phyloP scores from a whole-genome alignment of 345 rosid genomes.

The Litchi chinensis region DNA sequence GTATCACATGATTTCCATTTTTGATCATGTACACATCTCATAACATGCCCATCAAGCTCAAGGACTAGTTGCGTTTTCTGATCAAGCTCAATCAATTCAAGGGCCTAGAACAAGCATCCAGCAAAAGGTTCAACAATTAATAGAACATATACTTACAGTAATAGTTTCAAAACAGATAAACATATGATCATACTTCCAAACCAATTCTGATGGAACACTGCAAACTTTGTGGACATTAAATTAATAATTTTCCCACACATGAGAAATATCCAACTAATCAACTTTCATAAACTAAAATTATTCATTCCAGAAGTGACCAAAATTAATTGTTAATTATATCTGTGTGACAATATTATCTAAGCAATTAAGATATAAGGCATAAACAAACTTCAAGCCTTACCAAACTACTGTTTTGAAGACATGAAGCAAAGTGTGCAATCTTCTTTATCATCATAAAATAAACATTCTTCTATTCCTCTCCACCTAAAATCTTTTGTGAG shows the following conservation, averaged over 20 bases:
- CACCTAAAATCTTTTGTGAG: no score
- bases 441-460: no score
- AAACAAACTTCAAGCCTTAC: no score
- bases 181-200: constrained; percentile 6
- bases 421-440: no score
- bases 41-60: constrained; percentile 90
- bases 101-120: constrained; percentile 58
- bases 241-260: background rate
- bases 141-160: background rate
- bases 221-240: background rate
- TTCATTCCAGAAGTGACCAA: background rate
- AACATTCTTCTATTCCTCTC: no score
- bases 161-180: background rate
- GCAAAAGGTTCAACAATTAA: background rate
- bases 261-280: background rate
- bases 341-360: no score
- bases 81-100: constrained; percentile 92
- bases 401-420: background rate
- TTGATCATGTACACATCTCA: constrained; percentile 93
- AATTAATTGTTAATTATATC: background rate
- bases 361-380: no score
- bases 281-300: background rate
- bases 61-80: constrained; percentile 72
- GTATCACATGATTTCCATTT: constrained; percentile 98
- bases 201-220: background rate